Evolutionary conservation across 257 asterid genomes (phyloP).

Genomic region (Misopates orontium): DNA sequence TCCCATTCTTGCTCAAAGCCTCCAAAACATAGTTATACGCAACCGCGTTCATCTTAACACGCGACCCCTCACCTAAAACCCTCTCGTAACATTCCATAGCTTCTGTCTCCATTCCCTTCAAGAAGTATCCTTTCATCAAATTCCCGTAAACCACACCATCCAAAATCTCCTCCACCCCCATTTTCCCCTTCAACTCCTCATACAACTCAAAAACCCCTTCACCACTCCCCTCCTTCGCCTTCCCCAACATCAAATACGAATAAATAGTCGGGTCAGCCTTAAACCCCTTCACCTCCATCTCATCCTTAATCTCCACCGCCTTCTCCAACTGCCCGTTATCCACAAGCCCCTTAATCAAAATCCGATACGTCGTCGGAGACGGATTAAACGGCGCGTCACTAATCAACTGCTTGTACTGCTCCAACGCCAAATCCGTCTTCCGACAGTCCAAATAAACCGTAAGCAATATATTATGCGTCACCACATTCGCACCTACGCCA

Average conservation of each 20-base stretch:
- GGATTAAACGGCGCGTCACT: constrained; percentile 74
- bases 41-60: constrained; percentile 61
- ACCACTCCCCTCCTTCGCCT: constrained; percentile 50
- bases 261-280: constrained; percentile 58
- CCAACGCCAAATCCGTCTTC: constrained; percentile 77
- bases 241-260: constrained; percentile 74
- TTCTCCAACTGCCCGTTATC: constrained; percentile 60
- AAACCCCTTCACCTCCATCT: constrained; percentile 63
- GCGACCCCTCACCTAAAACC: constrained; percentile 57
- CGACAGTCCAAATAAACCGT: constrained; percentile 78
- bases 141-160: constrained; percentile 85
- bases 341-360: constrained; percentile 70
- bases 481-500: constrained; percentile 70
- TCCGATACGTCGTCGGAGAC: constrained; percentile 69
- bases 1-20: constrained; percentile 82
- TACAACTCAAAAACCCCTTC: constrained; percentile 67
- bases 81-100: constrained; percentile 73
- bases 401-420: constrained; percentile 74
- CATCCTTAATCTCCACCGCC: constrained; percentile 70
- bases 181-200: constrained; percentile 79
- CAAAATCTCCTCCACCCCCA: constrained; percentile 47
- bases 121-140: constrained; percentile 84
- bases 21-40: constrained; percentile 72
- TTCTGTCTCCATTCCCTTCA: constrained; percentile 81
- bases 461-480: constrained; percentile 71